Conservation (phyloP, 768 basidiomycete species). For the Pholiota microspora region DNA sequence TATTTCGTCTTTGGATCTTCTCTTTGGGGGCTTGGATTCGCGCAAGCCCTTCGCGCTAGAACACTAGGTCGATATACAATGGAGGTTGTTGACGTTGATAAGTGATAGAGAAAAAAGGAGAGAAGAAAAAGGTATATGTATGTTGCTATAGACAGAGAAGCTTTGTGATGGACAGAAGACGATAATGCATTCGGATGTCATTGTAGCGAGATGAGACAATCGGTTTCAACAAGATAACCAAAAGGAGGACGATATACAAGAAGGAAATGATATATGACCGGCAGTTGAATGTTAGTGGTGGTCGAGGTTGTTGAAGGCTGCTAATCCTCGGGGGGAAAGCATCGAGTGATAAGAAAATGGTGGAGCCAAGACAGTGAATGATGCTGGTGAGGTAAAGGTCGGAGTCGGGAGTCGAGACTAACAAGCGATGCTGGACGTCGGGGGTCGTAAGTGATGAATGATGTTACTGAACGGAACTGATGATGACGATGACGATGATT, state of each 20-base stretch:
- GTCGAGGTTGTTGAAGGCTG: background rate
- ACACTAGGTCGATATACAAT: conserved; percentile 17
- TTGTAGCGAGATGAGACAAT: background rate
- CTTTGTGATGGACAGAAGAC: conserved; percentile 8
- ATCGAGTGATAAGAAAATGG: background rate
- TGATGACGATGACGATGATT: conserved; percentile 10
- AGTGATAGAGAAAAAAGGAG: conserved; percentile 2
- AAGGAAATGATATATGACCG: background rate
- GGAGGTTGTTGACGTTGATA: conserved; percentile 5
- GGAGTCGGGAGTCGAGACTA: background rate
- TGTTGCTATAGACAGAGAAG: conserved; percentile 13
- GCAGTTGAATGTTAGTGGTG: conserved; percentile 21
- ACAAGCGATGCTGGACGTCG: conserved; percentile 1
- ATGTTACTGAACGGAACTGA: conserved; percentile 8
- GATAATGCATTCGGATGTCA: background rate
- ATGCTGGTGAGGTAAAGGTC: background rate
- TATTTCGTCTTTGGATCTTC: conserved; percentile 20
- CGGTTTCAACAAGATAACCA: conserved; percentile 6
- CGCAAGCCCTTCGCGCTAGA: conserved; percentile 39
- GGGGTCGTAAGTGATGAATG: conserved; percentile 10
- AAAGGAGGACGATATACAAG: background rate
- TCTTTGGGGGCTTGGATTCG: conserved; percentile 30
- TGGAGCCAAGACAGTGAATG: background rate
- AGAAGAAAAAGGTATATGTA: conserved; percentile 10
- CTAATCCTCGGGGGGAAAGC: background rate